Evolutionary conservation across 2,329 filamentous ascomycete species (phyloP).

Genomic region (Colletotrichum shisoi): DNA sequence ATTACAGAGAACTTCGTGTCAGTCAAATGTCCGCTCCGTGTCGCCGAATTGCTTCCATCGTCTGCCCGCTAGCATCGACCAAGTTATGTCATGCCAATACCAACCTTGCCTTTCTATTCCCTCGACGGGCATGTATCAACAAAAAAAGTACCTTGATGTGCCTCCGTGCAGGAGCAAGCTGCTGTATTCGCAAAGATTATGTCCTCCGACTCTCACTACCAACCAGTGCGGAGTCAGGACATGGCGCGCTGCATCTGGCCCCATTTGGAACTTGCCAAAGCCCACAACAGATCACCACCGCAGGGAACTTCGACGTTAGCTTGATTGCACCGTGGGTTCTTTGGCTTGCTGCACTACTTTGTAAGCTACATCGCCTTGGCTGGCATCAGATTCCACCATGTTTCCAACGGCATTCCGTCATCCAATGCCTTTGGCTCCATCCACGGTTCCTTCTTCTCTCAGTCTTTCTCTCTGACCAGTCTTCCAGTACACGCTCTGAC

Average conservation of each 20-base stretch:
- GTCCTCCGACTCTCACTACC: slow-evolving; percentile 26
- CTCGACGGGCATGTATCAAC: slow-evolving; percentile 28
- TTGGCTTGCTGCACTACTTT: slow-evolving; percentile 26
- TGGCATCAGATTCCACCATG: slow-evolving; percentile 29
- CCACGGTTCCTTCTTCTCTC: slow-evolving; percentile 6
- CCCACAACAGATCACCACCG: slow-evolving; percentile 32
- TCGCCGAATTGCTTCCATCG: slow-evolving; percentile 7
- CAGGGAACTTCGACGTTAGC: slow-evolving; percentile 32
- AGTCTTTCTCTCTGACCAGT: background rate
- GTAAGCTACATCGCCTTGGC: slow-evolving; percentile 32
- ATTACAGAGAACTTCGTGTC: slow-evolving; percentile 23
- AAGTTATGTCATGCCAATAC: background rate
- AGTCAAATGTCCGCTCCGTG: slow-evolving; percentile 20
- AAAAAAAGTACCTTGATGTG: slow-evolving; percentile 33
- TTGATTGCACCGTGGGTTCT: slow-evolving; percentile 22
- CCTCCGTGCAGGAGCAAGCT: slow-evolving; percentile 8
- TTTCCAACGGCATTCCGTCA: slow-evolving; percentile 34
- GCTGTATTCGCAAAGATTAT: slow-evolving; percentile 9
- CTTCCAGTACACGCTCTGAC: slow-evolving; percentile 1
- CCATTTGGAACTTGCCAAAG: slow-evolving; percentile 35
- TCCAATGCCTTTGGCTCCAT: slow-evolving; percentile 26
- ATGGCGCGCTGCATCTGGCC: slow-evolving; percentile 33
- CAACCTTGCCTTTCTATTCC: background rate
- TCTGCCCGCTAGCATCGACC: background rate
- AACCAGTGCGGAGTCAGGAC: slow-evolving; percentile 22